Conservation (phyloP, 352 stramenopile genomes). For the Phytophthora cajani region DNA sequence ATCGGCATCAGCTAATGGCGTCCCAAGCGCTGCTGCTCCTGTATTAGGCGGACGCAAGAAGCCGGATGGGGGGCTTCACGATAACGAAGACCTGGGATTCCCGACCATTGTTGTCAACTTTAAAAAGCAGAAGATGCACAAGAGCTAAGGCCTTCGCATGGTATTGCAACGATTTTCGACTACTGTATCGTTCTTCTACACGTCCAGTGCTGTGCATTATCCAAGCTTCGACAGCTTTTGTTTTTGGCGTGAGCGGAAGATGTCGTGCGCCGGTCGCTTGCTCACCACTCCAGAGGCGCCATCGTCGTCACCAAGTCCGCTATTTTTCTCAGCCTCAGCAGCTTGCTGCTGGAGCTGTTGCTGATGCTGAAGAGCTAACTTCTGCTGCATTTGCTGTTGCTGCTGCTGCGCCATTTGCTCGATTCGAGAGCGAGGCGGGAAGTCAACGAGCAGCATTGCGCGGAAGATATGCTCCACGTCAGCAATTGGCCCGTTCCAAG, state of each 20-base stretch:
- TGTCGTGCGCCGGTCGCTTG: slow-evolving; percentile 86
- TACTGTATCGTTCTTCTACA: slow-evolving; percentile 19
- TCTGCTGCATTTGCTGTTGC: slow-evolving; percentile 69
- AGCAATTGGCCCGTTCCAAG: slow-evolving; percentile 89
- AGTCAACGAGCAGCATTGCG: slow-evolving; percentile 84
- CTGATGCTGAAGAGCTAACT: slow-evolving; percentile 59
- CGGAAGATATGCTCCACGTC: slow-evolving; percentile 89
- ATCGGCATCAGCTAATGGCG: slow-evolving; percentile 3
- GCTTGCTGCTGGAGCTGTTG: slow-evolving; percentile 64
- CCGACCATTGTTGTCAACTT: slow-evolving; percentile 46
- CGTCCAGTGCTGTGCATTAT: slow-evolving; percentile 31
- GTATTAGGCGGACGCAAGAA: slow-evolving; percentile 20
- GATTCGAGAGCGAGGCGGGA: slow-evolving; percentile 73
- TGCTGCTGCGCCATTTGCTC: slow-evolving; percentile 75
- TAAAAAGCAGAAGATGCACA: slow-evolving; percentile 59
- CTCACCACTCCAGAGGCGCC: slow-evolving; percentile 63
- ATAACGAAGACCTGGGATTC: slow-evolving; percentile 48
- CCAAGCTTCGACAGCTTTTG: slow-evolving; percentile 85
- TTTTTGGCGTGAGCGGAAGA: slow-evolving; percentile 87
- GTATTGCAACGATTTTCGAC: slow-evolving; percentile 13
- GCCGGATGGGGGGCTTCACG: slow-evolving; percentile 25
- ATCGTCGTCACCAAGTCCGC: slow-evolving; percentile 52
- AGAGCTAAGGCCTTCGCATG: slow-evolving; percentile 17
- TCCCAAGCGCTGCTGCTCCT: not conserved
- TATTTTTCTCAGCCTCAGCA: slow-evolving; percentile 51